Evolutionary conservation across 2,329 filamentous ascomycete species (phyloP), one percentile per base, ranked within the genome.

Genomic region (Diplodia intermedia): DNA sequence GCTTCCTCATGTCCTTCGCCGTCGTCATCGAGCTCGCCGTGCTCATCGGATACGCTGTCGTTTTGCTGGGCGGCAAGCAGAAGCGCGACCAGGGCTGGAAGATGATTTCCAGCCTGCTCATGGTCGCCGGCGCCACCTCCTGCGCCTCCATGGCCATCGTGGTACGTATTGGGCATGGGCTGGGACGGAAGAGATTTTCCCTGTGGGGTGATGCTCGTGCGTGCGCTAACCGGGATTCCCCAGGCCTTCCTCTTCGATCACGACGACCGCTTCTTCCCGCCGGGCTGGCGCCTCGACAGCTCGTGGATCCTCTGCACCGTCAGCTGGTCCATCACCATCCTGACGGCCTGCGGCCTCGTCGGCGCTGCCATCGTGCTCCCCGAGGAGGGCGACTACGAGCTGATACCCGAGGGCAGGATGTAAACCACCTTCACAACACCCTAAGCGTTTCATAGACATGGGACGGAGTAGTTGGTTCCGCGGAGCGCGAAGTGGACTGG

Each of bases 61-160:
- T 97, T 56, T 82, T 97, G 72, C 81, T 85, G 1, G 93, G 94
- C 20, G 93, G 93, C 43, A 91, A 93, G 77, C 88, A 90, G 73
- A 90, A 91, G 80, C 85, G 94, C 67, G 91, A 93, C 78, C 86
- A 85, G 18, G 94, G 94, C 18, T 98, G 94, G 94, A 90, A 89
- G 75, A 81, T 96, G 52, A 82, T 96, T 57, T 85, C 85, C 54
- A 82, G 86, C 38, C 81, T 97, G 72, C 80, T 97, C 69, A 77
- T 86, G 0, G 75, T 90, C 47, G 88, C 91, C 26, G 89, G 88
- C 0, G 77, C 86, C n/a, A 84, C 91, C 20, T 89, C 97, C 80
- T 88, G 91, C 71, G 86, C 86, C n/a, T 86, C 88, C 60, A 93
- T 96, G 86, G 89, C 88, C 57, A 86, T 97, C 73, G 91, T 97